These are phyloP conservation scores for Trichoderma sp. DNA, from an alignment of 2,329 filamentous ascomycete species.

Conservation along the genomic window DNA sequence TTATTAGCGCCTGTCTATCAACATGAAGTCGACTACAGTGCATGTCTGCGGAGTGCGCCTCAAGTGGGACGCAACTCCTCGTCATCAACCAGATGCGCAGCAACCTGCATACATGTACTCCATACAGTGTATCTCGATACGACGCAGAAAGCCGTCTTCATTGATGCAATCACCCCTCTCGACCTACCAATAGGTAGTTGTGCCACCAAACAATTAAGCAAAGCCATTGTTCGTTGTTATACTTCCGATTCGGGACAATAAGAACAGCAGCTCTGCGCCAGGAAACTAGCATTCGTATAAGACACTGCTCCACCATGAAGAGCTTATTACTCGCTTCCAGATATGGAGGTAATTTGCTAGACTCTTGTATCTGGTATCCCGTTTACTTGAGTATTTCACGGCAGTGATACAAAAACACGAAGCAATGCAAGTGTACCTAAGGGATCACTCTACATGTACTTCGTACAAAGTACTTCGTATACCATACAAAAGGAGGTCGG, in stretches of 20 bases:
- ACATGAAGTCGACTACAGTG: background rate
- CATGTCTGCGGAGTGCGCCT: background rate
- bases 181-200: background rate
- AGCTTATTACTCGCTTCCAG: background rate
- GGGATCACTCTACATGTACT: background rate
- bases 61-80: conserved; percentile 5
- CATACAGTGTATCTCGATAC: conserved; percentile 14
- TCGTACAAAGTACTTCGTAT: background rate
- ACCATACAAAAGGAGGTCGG: conserved; percentile 12
- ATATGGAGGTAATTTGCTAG: background rate
- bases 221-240: conserved; percentile 9
- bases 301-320: background rate
- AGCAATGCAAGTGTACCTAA: background rate
- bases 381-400: background rate
- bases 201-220: background rate
- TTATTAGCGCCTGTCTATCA: conserved; percentile 11
- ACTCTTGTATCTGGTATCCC: background rate
- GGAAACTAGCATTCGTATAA: background rate
- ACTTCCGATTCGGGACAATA: background rate
- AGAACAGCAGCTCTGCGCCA: background rate
- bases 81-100: background rate
- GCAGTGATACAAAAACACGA: background rate
- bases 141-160: background rate
- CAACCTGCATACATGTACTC: background rate
- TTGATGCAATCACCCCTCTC: conserved; percentile 9